Evolutionary conservation across 73 alveolate genomes (phyloP), one percentile per base, ranked within the genome.

Genomic region (Paramecium sexaurelia): DNA sequence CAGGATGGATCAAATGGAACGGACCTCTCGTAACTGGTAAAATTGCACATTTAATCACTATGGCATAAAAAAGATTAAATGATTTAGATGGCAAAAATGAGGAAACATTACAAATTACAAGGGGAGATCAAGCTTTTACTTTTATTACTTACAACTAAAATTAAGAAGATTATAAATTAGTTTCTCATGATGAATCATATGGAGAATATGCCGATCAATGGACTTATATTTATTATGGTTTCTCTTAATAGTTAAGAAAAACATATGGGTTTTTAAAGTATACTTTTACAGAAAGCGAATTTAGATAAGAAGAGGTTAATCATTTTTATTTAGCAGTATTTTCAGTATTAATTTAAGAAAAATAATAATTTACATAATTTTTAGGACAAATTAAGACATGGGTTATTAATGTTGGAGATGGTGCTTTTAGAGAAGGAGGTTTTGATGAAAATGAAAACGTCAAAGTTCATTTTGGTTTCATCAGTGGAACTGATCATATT

Each of bases 341-440:
- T 78, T 78, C 90, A 11, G 73, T 78, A 1, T 5, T 78, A n/a
- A 41, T 78, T 24, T 40, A 78, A 45, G 71, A 45, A 24, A 78
- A 43, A 41, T n/a, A 78, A 26, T 22, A 41, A 39, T 39, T 24
- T 11, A 78, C 43, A 10, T 78, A 32, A 39, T 78, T 32, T n/a
- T 24, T 29, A 15, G 90, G 90, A 3, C 8, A 41, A 2, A 39
- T 78, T 9, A 78, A 78, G 32, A 78, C 90, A 7, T 78, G 90
- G 90, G 90, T 78, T 9, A 41, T 78, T 7, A 78, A 78, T 78
- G 90, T 78, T 19, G 90, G 90, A 41, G 71, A 78, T 40, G 90
- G 71, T 41, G 71, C 75, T 17, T 78, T 29, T 78, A 78, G 90
- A 26, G 90, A 78, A 78, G 68, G 73, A 39, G 71, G 55, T 19